These are phyloP conservation scores for Hygrocybe punicea DNA, from an alignment of 768 basidiomycete species.

Conservation along the genomic window DNA sequence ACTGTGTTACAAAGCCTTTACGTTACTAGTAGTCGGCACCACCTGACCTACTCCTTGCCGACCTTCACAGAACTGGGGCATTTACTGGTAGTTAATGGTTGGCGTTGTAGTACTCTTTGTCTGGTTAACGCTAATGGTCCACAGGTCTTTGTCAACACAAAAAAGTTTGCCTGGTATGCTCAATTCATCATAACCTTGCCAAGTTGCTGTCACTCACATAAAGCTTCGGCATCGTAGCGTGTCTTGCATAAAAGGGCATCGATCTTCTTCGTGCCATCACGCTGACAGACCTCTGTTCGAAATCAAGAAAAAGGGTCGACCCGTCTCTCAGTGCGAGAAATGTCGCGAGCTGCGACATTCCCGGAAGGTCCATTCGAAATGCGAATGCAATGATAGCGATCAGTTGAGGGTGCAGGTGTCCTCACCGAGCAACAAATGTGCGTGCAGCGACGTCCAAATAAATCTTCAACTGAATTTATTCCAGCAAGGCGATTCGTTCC, in stretches of 20 bases:
- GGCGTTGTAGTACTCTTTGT: background rate
- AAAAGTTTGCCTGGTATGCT: constrained; percentile 70
- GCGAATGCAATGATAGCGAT: constrained; percentile 54
- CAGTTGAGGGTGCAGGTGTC: constrained; percentile 31
- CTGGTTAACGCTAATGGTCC: background rate
- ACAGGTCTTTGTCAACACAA: constrained; percentile 71
- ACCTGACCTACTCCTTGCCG: no score
- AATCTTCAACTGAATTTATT: background rate
- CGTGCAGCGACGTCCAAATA: constrained; percentile 4
- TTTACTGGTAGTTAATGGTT: constrained; percentile 11
- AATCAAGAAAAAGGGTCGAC: constrained; percentile 90
- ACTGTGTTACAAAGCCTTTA: no score
- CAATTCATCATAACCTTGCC: constrained; percentile 2
- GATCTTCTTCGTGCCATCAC: constrained; percentile 85
- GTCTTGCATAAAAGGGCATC: constrained; percentile 92
- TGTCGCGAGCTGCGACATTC: constrained; percentile 81
- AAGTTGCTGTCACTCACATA: background rate
- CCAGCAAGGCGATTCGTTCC: constrained; percentile 67
- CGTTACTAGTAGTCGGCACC: no score
- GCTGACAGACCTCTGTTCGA: constrained; percentile 87
- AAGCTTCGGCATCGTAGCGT: constrained; percentile 52
- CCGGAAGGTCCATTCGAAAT: constrained; percentile 78
- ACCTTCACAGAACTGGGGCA: no score
- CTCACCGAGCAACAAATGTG: constrained; percentile 43
- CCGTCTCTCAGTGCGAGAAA: constrained; percentile 83